Evolutionary conservation across 257 asterid genomes (phyloP).

Genomic region (Ophiorrhiza pumila): DNA sequence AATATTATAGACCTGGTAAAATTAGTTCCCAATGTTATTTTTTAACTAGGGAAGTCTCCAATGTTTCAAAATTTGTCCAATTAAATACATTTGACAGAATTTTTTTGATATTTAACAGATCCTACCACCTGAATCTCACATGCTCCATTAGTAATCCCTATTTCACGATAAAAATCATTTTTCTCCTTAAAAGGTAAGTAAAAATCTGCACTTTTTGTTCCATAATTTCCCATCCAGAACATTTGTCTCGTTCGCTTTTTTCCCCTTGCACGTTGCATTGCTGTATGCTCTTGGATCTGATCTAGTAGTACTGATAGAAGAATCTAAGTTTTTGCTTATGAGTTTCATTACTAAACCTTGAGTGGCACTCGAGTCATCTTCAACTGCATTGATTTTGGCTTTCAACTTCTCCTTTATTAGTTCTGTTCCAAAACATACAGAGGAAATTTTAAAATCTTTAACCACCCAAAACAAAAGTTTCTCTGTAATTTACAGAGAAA

Average conservation of each 20-base stretch:
- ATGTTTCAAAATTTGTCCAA: too few species aligned
- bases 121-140: too few species aligned
- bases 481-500: too few species aligned
- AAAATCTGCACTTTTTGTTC: slow-evolving; percentile 6
- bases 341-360: slow-evolving; percentile 28
- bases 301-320: neutral
- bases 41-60: too few species aligned
- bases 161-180: too few species aligned
- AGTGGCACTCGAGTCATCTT: slow-evolving; percentile 8
- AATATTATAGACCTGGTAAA: too few species aligned
- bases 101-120: too few species aligned
- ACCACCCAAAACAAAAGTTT: too few species aligned
- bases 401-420: slow-evolving; percentile 17
- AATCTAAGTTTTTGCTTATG: slow-evolving; percentile 6
- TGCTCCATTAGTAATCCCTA: too few species aligned
- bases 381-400: slow-evolving; percentile 23
- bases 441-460: too few species aligned
- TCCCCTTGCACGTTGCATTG: slow-evolving; percentile 7
- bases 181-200: slow-evolving; percentile 23
- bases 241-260: slow-evolving; percentile 10
- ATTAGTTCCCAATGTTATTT: too few species aligned
- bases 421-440: slow-evolving; percentile 52
- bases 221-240: neutral
- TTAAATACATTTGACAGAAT: too few species aligned
- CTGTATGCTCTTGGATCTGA: slow-evolving; percentile 28